Evolutionary conservation across 768 basidiomycete species (phyloP).

Genomic region (Termitomyces sp.): DNA sequence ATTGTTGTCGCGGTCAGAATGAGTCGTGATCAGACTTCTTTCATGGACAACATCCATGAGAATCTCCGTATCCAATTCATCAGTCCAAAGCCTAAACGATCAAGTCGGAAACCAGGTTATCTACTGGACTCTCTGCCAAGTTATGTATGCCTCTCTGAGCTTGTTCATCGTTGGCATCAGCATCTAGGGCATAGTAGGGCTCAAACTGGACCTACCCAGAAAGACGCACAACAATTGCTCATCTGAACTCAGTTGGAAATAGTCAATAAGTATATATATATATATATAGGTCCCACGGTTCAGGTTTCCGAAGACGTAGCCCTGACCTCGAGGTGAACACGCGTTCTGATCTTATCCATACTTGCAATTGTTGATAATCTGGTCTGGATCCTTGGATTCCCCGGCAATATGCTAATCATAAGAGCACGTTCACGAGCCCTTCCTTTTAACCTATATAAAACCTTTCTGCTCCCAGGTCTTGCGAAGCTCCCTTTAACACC

Average conservation of each 20-base stretch:
- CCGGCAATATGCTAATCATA: constrained; percentile 31
- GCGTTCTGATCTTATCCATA: constrained; percentile 44
- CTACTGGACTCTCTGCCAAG: background rate
- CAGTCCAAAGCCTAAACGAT: background rate
- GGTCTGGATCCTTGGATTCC: constrained; percentile 21
- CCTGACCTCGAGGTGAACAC: constrained; percentile 41
- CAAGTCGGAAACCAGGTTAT: no score
- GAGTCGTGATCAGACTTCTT: no score
- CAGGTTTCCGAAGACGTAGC: constrained; percentile 9
- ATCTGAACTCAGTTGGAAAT: background rate
- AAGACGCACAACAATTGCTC: background rate
- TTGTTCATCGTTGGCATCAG: background rate
- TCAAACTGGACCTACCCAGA: no score
- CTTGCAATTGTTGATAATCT: constrained; percentile 32
- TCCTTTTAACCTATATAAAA: constrained; percentile 31
- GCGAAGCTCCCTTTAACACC: constrained; percentile 21
- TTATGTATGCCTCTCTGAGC: background rate
- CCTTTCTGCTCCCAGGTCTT: constrained; percentile 22
- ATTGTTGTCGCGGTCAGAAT: no score
- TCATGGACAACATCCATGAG: background rate
- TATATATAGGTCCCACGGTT: constrained; percentile 21
- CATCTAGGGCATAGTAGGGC: no score
- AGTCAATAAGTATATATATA: background rate
- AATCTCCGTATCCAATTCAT: no score
- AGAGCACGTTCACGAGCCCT: constrained; percentile 14